phyloP scores from a whole-genome alignment of 2,329 filamentous ascomycete genomes.

The Sclerotinia trifoliorum region DNA sequence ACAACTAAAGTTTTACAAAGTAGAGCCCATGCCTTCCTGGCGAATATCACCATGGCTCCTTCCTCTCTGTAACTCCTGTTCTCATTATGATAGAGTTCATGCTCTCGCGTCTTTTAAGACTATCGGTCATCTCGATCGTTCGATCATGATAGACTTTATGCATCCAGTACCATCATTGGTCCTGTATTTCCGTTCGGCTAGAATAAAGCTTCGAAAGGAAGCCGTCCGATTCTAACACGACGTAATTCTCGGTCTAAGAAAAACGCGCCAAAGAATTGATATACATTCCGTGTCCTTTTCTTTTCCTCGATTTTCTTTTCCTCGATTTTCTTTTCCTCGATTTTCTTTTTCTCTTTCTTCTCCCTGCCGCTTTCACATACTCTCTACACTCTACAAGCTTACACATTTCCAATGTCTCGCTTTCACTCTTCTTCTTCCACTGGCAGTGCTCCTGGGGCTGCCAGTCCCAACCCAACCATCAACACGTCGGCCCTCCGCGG shows the following conservation, averaged over 20 bases:
- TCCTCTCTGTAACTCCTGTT: not conserved
- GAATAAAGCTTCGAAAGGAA: not conserved
- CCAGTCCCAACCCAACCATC: constrained; percentile 5
- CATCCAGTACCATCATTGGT: too few species aligned
- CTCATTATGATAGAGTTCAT: not conserved
- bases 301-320: not conserved
- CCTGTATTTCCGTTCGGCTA: not conserved
- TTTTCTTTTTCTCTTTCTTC: constrained; percentile 16
- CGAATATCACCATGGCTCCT: not conserved
- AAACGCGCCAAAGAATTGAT: not conserved
- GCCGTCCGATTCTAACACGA: not conserved
- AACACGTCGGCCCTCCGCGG: constrained; percentile 10
- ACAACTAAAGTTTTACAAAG: not conserved
- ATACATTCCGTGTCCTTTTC: not conserved
- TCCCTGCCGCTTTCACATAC: constrained; percentile 2
- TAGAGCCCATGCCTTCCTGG: not conserved
- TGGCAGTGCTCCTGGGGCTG: constrained; percentile 12
- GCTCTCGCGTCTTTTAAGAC: not conserved
- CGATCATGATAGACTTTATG: not conserved
- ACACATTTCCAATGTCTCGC: constrained; percentile 12
- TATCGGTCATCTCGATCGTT: not conserved
- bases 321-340: constrained; percentile 10
- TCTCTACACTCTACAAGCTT: constrained; percentile 1
- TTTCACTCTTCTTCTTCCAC: constrained; percentile 16
- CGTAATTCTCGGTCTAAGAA: not conserved